Conservation (phyloP, 352 stramenopile species). For the Plasmopara muralis region DNA sequence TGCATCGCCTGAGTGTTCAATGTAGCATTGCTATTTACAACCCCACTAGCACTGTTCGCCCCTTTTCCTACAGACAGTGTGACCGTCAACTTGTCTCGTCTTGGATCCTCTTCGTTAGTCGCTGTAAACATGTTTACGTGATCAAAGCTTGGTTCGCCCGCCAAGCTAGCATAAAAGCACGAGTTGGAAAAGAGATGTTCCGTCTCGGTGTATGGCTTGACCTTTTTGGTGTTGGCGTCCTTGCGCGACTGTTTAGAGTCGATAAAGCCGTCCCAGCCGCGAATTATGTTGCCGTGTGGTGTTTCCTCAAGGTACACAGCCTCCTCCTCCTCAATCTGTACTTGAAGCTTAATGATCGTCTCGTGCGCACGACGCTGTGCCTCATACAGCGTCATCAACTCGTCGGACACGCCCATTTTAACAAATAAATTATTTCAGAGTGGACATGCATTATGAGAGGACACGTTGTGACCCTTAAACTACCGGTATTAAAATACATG, state of each 20-base stretch:
- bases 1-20: conserved; percentile 6
- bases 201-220: conserved; percentile 66
- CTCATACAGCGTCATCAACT: conserved; percentile 67
- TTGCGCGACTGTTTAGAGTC: conserved; percentile 75
- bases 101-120: conserved; percentile 24
- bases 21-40: conserved; percentile 9
- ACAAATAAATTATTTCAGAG: neutral
- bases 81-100: conserved; percentile 40
- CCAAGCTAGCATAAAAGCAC: conserved; percentile 57
- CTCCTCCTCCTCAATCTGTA: conserved; percentile 77
- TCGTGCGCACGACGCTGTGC: conserved; percentile 68
- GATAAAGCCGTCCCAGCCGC: conserved; percentile 83
- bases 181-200: conserved; percentile 78
- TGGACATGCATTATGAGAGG: neutral
- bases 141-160: conserved; percentile 40
- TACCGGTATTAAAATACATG: conserved; percentile 1
- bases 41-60: conserved; percentile 4
- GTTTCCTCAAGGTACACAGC: conserved; percentile 77
- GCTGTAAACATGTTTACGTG: conserved; percentile 46
- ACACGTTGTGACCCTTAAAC: neutral
- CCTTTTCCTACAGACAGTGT: conserved; percentile 34
- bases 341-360: conserved; percentile 53
- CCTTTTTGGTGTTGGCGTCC: conserved; percentile 71
- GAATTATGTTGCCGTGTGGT: conserved; percentile 81
- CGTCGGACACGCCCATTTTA: conserved; percentile 36